Evolutionary conservation across 371 early-diverging fungal genomes (phyloP).

Genomic region (Mortierella sp.): DNA sequence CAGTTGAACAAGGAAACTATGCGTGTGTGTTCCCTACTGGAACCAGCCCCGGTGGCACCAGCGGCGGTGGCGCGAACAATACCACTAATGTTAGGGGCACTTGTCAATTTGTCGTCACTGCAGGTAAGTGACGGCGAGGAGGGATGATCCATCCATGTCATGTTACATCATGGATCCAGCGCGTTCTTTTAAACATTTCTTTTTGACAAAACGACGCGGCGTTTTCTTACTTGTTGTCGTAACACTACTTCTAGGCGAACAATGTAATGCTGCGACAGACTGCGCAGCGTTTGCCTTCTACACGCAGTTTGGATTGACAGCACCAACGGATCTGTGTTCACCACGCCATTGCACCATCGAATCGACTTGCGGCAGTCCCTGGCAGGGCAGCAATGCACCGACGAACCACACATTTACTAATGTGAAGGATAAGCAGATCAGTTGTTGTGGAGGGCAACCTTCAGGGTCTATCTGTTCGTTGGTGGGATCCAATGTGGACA

Average conservation of each 20-base stretch:
- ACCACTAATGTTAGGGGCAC: conserved; percentile 20
- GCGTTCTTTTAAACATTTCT: no score
- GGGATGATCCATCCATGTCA: background rate
- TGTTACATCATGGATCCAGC: no score
- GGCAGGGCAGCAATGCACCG: conserved; percentile 57
- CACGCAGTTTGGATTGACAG: conserved; percentile 31
- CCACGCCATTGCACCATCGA: conserved; percentile 66
- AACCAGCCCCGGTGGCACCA: background rate
- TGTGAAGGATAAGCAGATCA: background rate
- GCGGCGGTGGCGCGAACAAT: background rate
- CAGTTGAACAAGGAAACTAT: conserved; percentile 33
- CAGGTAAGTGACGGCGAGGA: conserved; percentile 34
- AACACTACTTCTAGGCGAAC: conserved; percentile 51
- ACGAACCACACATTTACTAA: conserved; percentile 14
- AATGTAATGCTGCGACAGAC: conserved; percentile 61
- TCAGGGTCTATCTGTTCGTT: conserved; percentile 52
- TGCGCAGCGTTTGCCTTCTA: conserved; percentile 68
- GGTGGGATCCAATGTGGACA: conserved; percentile 57
- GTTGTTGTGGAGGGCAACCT: conserved; percentile 64
- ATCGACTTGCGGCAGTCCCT: conserved; percentile 65
- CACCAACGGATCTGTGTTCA: conserved; percentile 58
- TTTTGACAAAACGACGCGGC: no score
- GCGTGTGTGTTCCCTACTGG: conserved; percentile 30
- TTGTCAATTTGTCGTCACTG: conserved; percentile 53
- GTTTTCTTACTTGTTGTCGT: conserved; percentile 18